Evolutionary conservation across 164 flowering plant genomes (phyloP).

Genomic region (Buxus sempervirens): DNA sequence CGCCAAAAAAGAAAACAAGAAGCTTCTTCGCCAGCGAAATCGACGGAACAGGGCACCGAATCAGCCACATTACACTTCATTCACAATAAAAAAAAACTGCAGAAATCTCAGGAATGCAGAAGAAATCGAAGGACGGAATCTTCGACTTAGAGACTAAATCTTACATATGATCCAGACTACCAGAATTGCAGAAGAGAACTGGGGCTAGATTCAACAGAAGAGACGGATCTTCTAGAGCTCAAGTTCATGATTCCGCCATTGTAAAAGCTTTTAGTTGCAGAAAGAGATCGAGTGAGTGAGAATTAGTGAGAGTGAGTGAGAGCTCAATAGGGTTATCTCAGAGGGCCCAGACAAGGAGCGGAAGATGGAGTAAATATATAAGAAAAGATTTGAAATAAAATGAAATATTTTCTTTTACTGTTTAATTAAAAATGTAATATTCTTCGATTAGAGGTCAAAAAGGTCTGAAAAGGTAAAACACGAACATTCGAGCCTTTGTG

Average conservation of each 20-base stretch:
- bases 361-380: constrained; percentile 20
- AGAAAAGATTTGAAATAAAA: no score
- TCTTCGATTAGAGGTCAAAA: no score
- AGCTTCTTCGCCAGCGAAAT: neutral
- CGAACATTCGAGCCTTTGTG: no score
- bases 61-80: constrained; percentile 1
- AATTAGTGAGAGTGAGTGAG: no score
- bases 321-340: no score
- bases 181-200: neutral
- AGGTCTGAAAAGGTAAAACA: no score
- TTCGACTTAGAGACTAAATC: neutral
- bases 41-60: neutral
- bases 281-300: no score
- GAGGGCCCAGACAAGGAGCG: constrained; percentile 14
- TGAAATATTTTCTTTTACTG: no score
- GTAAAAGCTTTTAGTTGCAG: no score
- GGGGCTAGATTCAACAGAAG: neutral
- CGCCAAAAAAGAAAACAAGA: neutral
- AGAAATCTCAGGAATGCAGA: neutral
- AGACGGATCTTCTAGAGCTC: neutral
- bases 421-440: no score
- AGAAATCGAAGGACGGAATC: neutral
- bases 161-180: neutral
- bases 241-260: no score
- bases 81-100: neutral